Evolutionary conservation across 345 rosid species (phyloP).

Genomic region (Gossypium longicalyx): DNA sequence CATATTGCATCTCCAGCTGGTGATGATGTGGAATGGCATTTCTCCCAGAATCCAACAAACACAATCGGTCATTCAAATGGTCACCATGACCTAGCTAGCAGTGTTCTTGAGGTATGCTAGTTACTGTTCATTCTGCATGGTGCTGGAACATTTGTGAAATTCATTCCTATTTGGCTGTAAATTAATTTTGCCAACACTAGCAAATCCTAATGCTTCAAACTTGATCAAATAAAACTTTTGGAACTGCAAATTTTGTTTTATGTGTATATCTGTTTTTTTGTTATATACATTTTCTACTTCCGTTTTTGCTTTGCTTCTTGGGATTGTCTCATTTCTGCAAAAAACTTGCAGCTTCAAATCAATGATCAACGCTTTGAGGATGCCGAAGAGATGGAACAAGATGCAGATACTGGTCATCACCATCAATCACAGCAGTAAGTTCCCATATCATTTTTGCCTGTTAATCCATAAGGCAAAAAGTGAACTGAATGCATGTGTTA

Average conservation of each 20-base stretch:
- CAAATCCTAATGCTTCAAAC: background rate
- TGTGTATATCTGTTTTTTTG: background rate
- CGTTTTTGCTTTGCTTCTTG: background rate
- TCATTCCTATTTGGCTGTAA: background rate
- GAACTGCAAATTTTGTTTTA: background rate
- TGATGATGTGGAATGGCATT: slow-evolving; percentile 52
- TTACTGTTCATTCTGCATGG: background rate
- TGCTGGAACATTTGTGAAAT: background rate
- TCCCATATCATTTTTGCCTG: background rate
- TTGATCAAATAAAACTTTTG: background rate
- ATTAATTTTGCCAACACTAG: background rate
- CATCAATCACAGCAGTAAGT: slow-evolving; percentile 18
- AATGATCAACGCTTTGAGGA: slow-evolving; percentile 86
- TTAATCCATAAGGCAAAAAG: too few species aligned
- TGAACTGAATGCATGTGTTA: too few species aligned
- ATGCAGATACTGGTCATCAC: slow-evolving; percentile 19
- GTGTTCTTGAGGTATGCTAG: slow-evolving; percentile 63
- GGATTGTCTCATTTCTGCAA: background rate
- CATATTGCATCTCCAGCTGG: slow-evolving; percentile 26
- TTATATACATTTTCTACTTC: background rate
- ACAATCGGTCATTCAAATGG: slow-evolving; percentile 89
- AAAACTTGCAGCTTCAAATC: slow-evolving; percentile 65
- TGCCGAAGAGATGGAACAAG: slow-evolving; percentile 79
- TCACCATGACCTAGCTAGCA: slow-evolving; percentile 53
- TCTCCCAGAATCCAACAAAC: slow-evolving; percentile 45